Evolutionary conservation across 164 flowering plant species (phyloP).

Genomic region (Akebia trifoliata): DNA sequence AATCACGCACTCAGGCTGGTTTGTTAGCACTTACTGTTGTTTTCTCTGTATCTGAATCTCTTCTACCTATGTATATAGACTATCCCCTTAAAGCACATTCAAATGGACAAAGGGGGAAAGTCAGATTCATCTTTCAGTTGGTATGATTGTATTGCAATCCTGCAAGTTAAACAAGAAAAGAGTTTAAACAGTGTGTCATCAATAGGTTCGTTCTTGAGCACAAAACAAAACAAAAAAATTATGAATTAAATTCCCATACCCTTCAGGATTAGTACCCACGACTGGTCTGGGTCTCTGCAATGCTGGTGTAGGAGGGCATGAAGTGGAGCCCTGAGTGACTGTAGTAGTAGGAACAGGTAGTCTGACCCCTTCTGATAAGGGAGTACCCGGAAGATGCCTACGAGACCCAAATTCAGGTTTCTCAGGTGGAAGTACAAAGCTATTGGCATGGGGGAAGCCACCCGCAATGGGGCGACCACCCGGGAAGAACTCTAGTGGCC

Average conservation of each 20-base stretch:
- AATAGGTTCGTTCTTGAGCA: not conserved
- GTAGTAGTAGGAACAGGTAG: conserved; percentile 9
- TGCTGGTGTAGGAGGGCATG: not conserved
- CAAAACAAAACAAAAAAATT: not conserved
- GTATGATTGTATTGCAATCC: conserved; percentile 35
- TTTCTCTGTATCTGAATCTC: conserved; percentile 7
- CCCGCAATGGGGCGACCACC: conserved; percentile 20
- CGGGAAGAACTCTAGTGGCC: conserved; percentile 15
- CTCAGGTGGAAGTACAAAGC: conserved; percentile 24
- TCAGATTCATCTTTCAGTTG: conserved; percentile 56
- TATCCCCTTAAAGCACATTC: conserved; percentile 14
- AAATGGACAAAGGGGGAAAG: conserved; percentile 54
- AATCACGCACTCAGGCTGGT: conserved; percentile 15
- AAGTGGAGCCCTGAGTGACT: conserved; percentile 2
- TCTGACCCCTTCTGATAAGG: conserved; percentile 16
- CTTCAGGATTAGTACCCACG: conserved; percentile 22
- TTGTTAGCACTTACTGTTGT: conserved; percentile 18
- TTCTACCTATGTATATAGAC: conserved; percentile 4
- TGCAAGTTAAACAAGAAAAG: conserved; percentile 16
- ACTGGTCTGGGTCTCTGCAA: conserved; percentile 21
- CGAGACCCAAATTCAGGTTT: conserved; percentile 36
- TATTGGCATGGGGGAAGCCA: conserved; percentile 24
- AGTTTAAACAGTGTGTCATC: conserved; percentile 7
- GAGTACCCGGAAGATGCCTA: conserved; percentile 20
- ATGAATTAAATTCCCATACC: conserved; percentile 26